Percentiles rank a stretch among this genome's conserved stretches.
These are phyloP conservation scores for Podosphaera xanthii DNA, from an alignment of 2,329 filamentous ascomycete genomes.

Conservation along the genomic window DNA sequence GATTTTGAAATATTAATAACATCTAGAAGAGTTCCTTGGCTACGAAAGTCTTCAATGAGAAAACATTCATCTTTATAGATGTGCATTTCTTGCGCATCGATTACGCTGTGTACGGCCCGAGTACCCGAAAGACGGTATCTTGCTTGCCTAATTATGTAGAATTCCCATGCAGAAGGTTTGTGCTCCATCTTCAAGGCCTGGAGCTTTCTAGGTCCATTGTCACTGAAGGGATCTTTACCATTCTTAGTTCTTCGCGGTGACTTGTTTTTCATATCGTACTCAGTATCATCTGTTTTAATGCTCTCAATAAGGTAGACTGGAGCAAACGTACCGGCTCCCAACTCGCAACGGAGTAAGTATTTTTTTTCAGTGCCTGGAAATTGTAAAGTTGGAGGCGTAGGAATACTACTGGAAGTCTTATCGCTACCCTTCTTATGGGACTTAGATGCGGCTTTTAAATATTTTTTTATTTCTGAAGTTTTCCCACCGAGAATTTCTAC, in stretches of 20 bases:
- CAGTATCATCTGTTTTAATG: constrained; percentile 26
- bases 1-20: constrained; percentile 68
- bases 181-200: constrained; percentile 92
- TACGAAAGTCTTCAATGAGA: constrained; percentile 65
- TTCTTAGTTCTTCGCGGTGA: constrained; percentile 26
- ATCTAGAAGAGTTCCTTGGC: constrained; percentile 84
- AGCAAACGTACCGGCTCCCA: constrained; percentile 84
- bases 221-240: constrained; percentile 34
- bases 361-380: constrained; percentile 41
- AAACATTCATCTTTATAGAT: constrained; percentile 79
- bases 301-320: constrained; percentile 83
- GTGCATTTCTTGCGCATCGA: constrained; percentile 74
- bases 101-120: constrained; percentile 53
- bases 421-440: constrained; percentile 20
- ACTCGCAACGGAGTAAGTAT: constrained; percentile 63
- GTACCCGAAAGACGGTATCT: constrained; percentile 53
- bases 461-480: constrained; percentile 59
- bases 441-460: constrained; percentile 35
- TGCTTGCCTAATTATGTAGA: constrained; percentile 75
- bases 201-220: constrained; percentile 28
- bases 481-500: constrained; percentile 38
- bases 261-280: constrained; percentile 21
- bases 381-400: constrained; percentile 38
- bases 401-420: constrained; percentile 37
- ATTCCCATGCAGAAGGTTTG: constrained; percentile 79